A percentile compares a stretch with the other conserved stretches of the same genome.
Conservation (phyloP, 495 filamentous ascomycete species). For the Aspergillus nanangensis region DNA sequence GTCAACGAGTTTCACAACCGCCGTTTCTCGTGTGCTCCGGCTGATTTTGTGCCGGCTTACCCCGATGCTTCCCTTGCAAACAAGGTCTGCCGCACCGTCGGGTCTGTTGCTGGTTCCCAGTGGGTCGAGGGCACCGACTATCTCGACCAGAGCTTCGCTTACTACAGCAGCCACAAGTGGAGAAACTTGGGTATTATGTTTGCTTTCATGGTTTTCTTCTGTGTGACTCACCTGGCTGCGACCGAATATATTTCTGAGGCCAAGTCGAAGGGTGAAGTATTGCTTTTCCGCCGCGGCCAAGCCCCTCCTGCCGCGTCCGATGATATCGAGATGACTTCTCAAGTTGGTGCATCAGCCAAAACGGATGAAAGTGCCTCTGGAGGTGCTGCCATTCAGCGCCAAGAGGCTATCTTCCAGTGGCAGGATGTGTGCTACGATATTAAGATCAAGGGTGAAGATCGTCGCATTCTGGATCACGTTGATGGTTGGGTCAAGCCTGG, state of each 20-base stretch:
- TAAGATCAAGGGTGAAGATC: conserved; percentile 54
- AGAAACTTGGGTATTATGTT: conserved; percentile 67
- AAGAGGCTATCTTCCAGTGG: conserved; percentile 73
- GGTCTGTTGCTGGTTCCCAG: conserved; percentile 43
- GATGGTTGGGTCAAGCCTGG: conserved; percentile 65
- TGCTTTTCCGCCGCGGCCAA: conserved; percentile 47
- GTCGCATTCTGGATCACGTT: conserved; percentile 58
- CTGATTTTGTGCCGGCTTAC: conserved; percentile 29
- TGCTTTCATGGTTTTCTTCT: conserved; percentile 62
- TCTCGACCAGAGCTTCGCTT: conserved; percentile 50
- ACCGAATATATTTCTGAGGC: conserved; percentile 46
- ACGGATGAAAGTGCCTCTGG: conserved; percentile 31
- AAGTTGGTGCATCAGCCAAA: conserved; percentile 31
- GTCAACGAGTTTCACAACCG: conserved; percentile 59
- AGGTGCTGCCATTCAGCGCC: conserved; percentile 50
- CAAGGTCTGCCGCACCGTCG: conserved; percentile 50
- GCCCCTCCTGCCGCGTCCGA: conserved; percentile 16
- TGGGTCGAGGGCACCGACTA: conserved; percentile 49
- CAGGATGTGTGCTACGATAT: conserved; percentile 72
- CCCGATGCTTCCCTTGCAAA: conserved; percentile 6
- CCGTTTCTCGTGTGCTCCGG: conserved; percentile 45
- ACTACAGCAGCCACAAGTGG: conserved; percentile 58
- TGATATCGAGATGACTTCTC: conserved; percentile 27
- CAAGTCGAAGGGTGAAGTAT: conserved; percentile 48
- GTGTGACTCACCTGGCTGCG: conserved; percentile 39